A percentile compares a stretch with the other conserved stretches of the same genome.
These are phyloP conservation scores for Rhazya stricta DNA, from an alignment of 257 asterid species.

Conservation along the genomic window DNA sequence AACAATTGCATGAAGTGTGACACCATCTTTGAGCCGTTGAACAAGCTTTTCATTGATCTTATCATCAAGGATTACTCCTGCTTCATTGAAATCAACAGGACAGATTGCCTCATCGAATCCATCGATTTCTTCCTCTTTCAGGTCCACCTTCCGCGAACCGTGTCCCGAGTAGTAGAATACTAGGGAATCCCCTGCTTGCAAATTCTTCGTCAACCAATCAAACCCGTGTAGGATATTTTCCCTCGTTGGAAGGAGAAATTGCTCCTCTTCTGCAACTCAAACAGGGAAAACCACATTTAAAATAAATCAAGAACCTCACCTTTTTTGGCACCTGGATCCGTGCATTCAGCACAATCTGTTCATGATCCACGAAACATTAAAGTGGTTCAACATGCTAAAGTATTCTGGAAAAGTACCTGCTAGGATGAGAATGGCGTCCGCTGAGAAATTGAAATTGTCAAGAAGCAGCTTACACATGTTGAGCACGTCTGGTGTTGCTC, in stretches of 20 bases:
- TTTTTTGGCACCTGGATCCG: background rate
- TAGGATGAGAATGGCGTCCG: conserved; percentile 41
- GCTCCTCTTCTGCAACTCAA: conserved; percentile 42
- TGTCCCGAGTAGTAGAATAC: conserved; percentile 52
- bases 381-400: background rate
- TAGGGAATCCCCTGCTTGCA: conserved; percentile 36
- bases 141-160: conserved; percentile 29
- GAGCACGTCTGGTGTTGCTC: conserved; percentile 40
- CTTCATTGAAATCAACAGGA: conserved; percentile 54
- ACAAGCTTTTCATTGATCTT: conserved; percentile 48
- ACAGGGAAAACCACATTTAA: background rate
- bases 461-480: conserved; percentile 34
- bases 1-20: conserved; percentile 63
- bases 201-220: conserved; percentile 31
- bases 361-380: background rate
- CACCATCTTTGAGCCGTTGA: conserved; percentile 40
- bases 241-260: conserved; percentile 40
- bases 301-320: background rate
- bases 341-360: background rate
- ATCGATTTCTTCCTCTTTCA: conserved; percentile 30
- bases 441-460: conserved; percentile 27
- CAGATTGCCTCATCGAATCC: conserved; percentile 50
- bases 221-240: conserved; percentile 31
- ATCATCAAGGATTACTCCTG: conserved; percentile 57
- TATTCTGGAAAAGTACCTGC: conserved; percentile 36